Conservation (phyloP, 768 basidiomycete genomes). For the Hydnomerulius pinastri region DNA sequence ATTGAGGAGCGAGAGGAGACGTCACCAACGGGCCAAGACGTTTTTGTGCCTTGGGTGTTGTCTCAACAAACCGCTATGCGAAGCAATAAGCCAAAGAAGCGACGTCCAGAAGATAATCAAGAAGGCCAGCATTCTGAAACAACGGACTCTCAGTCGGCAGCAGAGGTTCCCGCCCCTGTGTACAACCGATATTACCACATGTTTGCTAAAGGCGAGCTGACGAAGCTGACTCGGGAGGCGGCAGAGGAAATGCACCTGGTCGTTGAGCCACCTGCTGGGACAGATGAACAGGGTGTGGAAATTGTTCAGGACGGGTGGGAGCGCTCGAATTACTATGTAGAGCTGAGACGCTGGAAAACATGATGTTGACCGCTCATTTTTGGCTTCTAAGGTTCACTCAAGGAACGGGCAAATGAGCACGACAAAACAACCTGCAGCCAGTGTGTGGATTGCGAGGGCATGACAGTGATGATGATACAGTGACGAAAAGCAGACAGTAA, state of each 20-base stretch:
- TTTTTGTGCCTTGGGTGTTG: constrained; percentile 88
- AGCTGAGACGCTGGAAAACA: constrained; percentile 62
- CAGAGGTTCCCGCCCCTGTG: constrained; percentile 38
- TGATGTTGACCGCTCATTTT: constrained; percentile 21
- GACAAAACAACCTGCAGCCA: constrained; percentile 11
- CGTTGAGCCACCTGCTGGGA: constrained; percentile 41
- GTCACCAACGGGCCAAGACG: constrained; percentile 61
- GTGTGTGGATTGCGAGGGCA: constrained; percentile 24
- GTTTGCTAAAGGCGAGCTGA: constrained; percentile 82
- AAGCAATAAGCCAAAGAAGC: constrained; percentile 19
- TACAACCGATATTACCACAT: constrained; percentile 96
- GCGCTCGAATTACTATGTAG: constrained; percentile 85
- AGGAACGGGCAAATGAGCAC: constrained; percentile 3
- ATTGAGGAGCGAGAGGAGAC: constrained; percentile 18
- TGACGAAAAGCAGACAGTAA: constrained; percentile 34
- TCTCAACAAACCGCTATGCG: constrained; percentile 35
- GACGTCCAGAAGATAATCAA: background rate
- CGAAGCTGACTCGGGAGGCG: constrained; percentile 59
- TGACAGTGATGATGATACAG: constrained; percentile 29
- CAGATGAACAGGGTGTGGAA: constrained; percentile 50
- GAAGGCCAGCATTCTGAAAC: background rate
- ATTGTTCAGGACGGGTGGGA: constrained; percentile 83
- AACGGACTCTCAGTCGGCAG: constrained; percentile 2
- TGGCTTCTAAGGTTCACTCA: constrained; percentile 4
- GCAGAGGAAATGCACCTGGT: constrained; percentile 56